Percentiles rank a stretch among this genome's conserved stretches.
Conservation (phyloP, 2,329 filamentous ascomycete genomes). For the Scleromitrula shiraiana region DNA sequence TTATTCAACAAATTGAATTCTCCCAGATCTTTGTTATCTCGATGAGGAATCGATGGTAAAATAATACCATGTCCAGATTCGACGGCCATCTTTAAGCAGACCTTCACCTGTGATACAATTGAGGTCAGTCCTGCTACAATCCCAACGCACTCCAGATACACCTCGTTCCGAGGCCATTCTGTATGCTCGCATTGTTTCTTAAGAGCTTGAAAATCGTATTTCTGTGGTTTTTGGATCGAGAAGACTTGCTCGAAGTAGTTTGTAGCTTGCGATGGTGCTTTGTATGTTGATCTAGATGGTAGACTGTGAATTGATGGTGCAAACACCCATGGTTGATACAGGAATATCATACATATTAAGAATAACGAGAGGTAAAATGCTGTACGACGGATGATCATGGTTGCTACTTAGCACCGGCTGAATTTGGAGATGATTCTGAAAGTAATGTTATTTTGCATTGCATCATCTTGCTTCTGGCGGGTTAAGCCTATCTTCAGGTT, state of each 20-base stretch:
- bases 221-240: slow-evolving; percentile 13
- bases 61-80: slow-evolving; percentile 28
- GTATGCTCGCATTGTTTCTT: slow-evolving; percentile 19
- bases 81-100: slow-evolving; percentile 32
- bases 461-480: too few relatives aligned
- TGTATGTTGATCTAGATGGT: too few relatives aligned
- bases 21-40: slow-evolving; percentile 26
- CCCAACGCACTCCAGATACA: slow-evolving; percentile 29
- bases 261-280: neutral
- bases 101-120: slow-evolving; percentile 31
- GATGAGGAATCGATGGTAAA: slow-evolving; percentile 30
- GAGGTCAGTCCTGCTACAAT: slow-evolving; percentile 30
- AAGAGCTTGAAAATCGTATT: slow-evolving; percentile 24
- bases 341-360: too few relatives aligned
- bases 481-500: too few relatives aligned
- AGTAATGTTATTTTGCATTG: too few relatives aligned
- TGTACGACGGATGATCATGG: too few relatives aligned
- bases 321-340: too few relatives aligned
- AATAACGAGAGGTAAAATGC: too few relatives aligned
- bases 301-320: too few relatives aligned
- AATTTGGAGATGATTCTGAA: too few relatives aligned
- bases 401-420: too few relatives aligned
- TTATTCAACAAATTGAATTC: slow-evolving; percentile 30
- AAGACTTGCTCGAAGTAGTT: slow-evolving; percentile 31
- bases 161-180: slow-evolving; percentile 20